Base-by-base conservation (phyloP, 2,329 filamentous ascomycete species). In the Macrophomina pseudophaseolina region DNA sequence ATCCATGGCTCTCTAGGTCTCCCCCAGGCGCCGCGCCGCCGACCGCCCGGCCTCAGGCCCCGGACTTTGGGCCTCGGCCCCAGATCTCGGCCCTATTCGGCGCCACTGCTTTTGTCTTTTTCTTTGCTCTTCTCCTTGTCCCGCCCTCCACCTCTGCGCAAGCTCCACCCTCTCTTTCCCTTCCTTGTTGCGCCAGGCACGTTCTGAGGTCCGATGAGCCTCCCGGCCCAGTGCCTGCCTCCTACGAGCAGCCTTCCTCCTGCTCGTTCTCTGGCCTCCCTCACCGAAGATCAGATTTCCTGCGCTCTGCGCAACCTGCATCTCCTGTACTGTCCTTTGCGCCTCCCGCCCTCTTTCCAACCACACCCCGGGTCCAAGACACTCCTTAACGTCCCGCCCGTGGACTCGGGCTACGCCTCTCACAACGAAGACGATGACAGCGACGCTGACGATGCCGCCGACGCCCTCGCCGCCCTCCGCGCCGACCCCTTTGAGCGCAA, bases 331-430 rank as follows among this genome's bases (percentile, higher is more conserved):
- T 77, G 75, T 53, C 76, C 76, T 30, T 67, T 78, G 38, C 75
- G 76, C 35, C 58, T 77, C 33, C 75, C 76, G 1, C 40, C 42
- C 68, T 3, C 62, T 74, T 28, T 62, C 70, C 14, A 71, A 67
- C 14, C 46, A 7, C 52, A 64, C 28, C 23, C 16, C 23, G 58
- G 60, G 32, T 14, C 60, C 67, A 11, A 71, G 66, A n/a, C 3
- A 42, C 42, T 18, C 18, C 28, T 38, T 67, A 63, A 62, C 69
- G 65, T 56, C 46, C 69, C 68, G 51, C 44, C 70, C 64, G 73
- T 71, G 1, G 76, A 78, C 58, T 78, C 76, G 33, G 76, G 76
- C 54, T 78, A 78, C 51, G 76, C 69, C 7, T 78, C 76, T 8
- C 69, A 73, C 33, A 73, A 76, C 42, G 75, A 76, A 42, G 71